Percentiles rank a stretch among this genome's conserved stretches.
These are phyloP conservation scores for Boehmeria nivea DNA, from an alignment of 306 rosid species.

Conservation along the genomic window DNA sequence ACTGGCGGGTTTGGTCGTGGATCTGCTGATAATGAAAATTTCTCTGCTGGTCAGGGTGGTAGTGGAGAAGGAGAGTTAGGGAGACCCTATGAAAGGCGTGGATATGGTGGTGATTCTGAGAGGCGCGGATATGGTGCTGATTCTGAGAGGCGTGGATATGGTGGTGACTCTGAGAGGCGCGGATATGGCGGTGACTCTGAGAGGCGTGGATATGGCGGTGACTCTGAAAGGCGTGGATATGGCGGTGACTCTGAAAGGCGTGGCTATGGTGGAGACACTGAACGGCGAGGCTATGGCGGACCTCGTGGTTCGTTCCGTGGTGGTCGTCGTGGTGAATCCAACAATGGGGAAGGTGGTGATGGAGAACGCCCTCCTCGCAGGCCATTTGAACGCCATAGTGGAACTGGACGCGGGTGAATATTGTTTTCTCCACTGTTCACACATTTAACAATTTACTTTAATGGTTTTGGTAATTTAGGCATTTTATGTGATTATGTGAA, in stretches of 20 bases:
- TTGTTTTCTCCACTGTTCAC: background rate
- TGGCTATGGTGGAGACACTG: background rate
- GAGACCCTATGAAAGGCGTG: slow-evolving; percentile 41
- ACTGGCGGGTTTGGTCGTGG: slow-evolving; percentile 53
- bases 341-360: slow-evolving; percentile 67
- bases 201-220: slow-evolving; percentile 25
- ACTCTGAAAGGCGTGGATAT: slow-evolving; percentile 12
- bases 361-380: slow-evolving; percentile 74
- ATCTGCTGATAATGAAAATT: slow-evolving; percentile 39
- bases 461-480: background rate
- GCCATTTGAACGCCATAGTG: slow-evolving; percentile 78
- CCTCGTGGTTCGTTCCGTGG: slow-evolving; percentile 64
- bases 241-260: slow-evolving; percentile 42
- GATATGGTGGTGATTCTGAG: background rate
- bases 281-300: slow-evolving; percentile 44
- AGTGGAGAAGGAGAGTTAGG: slow-evolving; percentile 45
- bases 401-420: slow-evolving; percentile 83
- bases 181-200: slow-evolving; percentile 35
- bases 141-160: slow-evolving; percentile 40
- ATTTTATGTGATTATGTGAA: background rate
- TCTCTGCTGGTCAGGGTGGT: slow-evolving; percentile 33
- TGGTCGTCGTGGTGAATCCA: slow-evolving; percentile 75
- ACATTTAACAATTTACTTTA: background rate
- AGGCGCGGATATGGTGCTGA: slow-evolving; percentile 8
- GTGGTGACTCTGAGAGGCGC: too few species aligned